These are phyloP conservation scores for Ogataea zsoltii DNA, from an alignment of 805 yeast species.

Conservation along the genomic window DNA sequence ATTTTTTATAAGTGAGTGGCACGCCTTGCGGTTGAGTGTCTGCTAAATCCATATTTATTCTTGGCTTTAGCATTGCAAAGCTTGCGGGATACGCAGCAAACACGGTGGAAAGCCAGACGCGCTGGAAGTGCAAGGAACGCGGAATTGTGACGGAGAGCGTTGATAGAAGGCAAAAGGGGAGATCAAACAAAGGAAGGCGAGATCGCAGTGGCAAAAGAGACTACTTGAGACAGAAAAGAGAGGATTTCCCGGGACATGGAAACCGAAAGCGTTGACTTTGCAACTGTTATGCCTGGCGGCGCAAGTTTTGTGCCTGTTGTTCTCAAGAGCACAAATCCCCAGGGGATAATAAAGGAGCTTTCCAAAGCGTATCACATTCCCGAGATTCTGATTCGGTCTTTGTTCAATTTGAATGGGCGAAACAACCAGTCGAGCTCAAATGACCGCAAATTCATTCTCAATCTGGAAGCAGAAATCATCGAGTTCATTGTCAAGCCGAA, in stretches of 20 bases:
- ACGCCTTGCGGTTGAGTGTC: too few species aligned
- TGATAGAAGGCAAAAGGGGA: neutral
- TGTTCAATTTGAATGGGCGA: slow-evolving; percentile 30
- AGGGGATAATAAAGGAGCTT: slow-evolving; percentile 22
- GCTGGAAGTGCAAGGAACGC: neutral
- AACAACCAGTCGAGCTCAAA: slow-evolving; percentile 19
- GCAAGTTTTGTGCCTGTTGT: slow-evolving; percentile 19
- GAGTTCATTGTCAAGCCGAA: slow-evolving; percentile 44
- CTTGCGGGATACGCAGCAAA: neutral
- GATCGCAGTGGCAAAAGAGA: neutral
- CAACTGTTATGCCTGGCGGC: neutral
- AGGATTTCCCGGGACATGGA: too few species aligned
- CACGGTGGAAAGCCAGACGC: neutral
- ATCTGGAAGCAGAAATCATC: slow-evolving; percentile 48
- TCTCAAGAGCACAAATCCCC: slow-evolving; percentile 12
- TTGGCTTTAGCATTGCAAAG: neutral
- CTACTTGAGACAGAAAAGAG: neutral
- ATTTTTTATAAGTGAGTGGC: too few species aligned
- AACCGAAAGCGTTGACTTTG: too few species aligned
- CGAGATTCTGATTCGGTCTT: slow-evolving; percentile 32
- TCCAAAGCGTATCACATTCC: slow-evolving; percentile 28
- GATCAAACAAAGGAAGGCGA: neutral
- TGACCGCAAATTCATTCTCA: slow-evolving; percentile 51
- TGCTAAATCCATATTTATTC: too few species aligned
- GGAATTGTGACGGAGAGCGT: neutral